Evolutionary conservation across 148 eudicot genomes (phyloP).

Genomic region (Polygonum aviculare): DNA sequence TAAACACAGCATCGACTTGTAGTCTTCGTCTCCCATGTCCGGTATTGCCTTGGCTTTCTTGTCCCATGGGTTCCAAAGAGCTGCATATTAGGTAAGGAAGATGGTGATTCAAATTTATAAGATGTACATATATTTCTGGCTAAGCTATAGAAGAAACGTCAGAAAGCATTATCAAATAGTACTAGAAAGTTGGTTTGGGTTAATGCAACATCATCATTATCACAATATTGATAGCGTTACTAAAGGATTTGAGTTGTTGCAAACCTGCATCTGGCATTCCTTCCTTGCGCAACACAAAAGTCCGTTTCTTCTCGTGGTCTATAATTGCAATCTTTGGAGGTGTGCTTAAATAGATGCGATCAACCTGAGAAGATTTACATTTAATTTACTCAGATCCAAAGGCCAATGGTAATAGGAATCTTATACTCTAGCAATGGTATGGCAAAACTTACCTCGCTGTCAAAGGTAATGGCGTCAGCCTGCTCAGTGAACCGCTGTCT

Average conservation of each 20-base stretch:
- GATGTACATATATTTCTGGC: no score
- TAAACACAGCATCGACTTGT: slow-evolving; percentile 67
- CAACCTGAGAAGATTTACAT: slow-evolving; percentile 36
- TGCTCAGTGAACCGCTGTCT: slow-evolving; percentile 84
- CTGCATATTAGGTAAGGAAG: slow-evolving; percentile 21
- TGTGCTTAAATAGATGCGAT: slow-evolving; percentile 60
- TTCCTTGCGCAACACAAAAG: slow-evolving; percentile 55
- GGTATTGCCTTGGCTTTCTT: slow-evolving; percentile 64
- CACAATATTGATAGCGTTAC: not conserved
- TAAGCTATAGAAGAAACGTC: not conserved
- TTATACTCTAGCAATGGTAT: no score
- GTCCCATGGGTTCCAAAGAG: slow-evolving; percentile 94
- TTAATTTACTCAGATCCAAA: not conserved
- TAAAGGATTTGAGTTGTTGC: not conserved
- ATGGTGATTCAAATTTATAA: no score
- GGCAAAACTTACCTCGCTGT: slow-evolving; percentile 51
- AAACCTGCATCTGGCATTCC: slow-evolving; percentile 85
- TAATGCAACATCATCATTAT: no score
- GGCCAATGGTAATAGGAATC: not conserved
- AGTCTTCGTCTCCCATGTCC: slow-evolving; percentile 74
- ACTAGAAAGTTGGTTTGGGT: no score
- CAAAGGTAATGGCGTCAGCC: slow-evolving; percentile 93
- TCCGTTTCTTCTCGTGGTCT: slow-evolving; percentile 73
- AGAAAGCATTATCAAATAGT: not conserved
- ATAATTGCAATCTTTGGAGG: slow-evolving; percentile 48